phyloP scores from a whole-genome alignment of 345 rosid species.

The Hibiscus syriacus region DNA sequence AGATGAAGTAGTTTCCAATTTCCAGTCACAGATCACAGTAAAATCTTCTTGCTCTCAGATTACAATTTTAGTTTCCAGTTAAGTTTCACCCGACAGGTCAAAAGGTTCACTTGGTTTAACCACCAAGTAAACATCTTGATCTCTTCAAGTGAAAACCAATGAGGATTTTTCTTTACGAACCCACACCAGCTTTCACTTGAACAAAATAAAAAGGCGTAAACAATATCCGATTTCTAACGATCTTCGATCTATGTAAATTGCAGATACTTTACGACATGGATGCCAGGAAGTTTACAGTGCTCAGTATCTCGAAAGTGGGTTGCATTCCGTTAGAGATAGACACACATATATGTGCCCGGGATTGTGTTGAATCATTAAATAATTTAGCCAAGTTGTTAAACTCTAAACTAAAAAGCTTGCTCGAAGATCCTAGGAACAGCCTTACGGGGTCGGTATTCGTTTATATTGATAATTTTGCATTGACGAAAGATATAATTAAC shows the following conservation, averaged over 20 bases:
- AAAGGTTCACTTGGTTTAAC: background rate
- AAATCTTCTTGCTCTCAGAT: background rate
- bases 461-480: background rate
- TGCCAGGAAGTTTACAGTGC: conserved; percentile 17
- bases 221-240: background rate
- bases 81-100: background rate
- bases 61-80: background rate
- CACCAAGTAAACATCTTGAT: background rate
- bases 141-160: background rate
- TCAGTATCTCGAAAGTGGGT: background rate
- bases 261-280: conserved; percentile 16
- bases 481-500: background rate
- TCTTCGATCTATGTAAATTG: background rate
- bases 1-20: background rate
- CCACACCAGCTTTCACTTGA: background rate
- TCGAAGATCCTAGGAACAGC: background rate
- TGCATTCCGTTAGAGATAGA: conserved; percentile 3
- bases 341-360: no score
- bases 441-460: conserved; percentile 4
- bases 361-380: background rate
- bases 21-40: conserved; percentile 15
- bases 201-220: no score
- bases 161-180: no score
- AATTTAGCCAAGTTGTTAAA: conserved; percentile 1
- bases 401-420: conserved; percentile 3